A percentile compares a stretch with the other conserved stretches of the same genome.
These are phyloP conservation scores for Aspergillus intermedius DNA, from an alignment of 2,329 filamentous ascomycete species.

Conservation along the genomic window DNA sequence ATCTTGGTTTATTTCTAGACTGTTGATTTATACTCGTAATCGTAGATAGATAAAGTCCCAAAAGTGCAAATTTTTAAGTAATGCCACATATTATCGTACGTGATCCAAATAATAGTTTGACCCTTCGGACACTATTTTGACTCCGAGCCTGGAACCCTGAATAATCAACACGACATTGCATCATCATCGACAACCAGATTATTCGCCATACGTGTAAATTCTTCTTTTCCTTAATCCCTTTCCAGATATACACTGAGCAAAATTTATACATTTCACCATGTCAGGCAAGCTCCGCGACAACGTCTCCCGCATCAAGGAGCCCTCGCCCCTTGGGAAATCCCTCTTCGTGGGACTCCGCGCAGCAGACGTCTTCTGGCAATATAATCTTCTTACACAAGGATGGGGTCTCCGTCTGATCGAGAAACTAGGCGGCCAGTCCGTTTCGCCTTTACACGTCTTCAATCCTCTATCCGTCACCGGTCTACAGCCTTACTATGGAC, in stretches of 20 bases:
- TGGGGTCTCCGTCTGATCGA: conserved; percentile 32
- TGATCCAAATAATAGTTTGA: no score
- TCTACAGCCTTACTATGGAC: conserved; percentile 6
- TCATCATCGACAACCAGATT: no score
- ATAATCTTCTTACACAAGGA: conserved; percentile 1
- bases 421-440: conserved; percentile 1
- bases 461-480: background rate
- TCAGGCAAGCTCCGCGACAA: conserved; percentile 6
- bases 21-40: no score
- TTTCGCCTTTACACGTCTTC: background rate
- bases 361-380: conserved; percentile 4
- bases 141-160: no score
- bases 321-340: conserved; percentile 1
- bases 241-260: background rate
- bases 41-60: no score
- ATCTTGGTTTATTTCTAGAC: no score
- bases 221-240: background rate
- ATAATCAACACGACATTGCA: no score
- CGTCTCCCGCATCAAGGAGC: conserved; percentile 3
- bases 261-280: background rate
- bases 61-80: no score
- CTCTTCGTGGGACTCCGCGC: conserved; percentile 7
- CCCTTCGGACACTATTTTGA: no score
- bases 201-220: no score
- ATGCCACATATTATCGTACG: no score